phyloP scores from a whole-genome alignment of 169 alveolate species.

The Fabrea salina region DNA sequence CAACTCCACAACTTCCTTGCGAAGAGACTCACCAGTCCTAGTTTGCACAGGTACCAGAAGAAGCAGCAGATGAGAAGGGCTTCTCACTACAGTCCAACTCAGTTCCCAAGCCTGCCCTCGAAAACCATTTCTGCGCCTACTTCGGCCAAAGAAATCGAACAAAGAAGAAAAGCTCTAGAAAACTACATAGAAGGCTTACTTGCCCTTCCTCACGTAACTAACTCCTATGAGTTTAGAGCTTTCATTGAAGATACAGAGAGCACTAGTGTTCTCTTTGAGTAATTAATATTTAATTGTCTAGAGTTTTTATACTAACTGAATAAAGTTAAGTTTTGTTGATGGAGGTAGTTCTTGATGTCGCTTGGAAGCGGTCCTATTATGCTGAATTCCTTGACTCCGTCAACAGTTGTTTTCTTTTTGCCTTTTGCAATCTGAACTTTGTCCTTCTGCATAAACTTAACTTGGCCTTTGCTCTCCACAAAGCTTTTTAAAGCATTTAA shows the following conservation, averaged over 20 bases:
- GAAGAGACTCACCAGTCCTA: constrained; percentile 17
- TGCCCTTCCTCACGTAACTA: neutral
- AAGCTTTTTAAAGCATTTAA: constrained; percentile 12
- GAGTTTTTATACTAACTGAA: too few species aligned
- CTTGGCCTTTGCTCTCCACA: neutral
- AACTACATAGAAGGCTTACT: constrained; percentile 14
- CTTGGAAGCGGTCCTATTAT: neutral
- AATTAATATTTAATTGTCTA: too few species aligned
- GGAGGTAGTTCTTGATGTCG: neutral
- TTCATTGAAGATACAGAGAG: constrained; percentile 24
- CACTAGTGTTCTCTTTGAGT: too few species aligned
- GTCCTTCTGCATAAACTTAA: neutral
- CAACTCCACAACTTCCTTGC: neutral
- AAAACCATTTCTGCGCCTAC: neutral
- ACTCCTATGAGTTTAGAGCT: neutral
- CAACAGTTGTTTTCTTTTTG: neutral
- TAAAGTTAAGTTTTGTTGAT: too few species aligned
- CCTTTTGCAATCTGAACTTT: neutral
- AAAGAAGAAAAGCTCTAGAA: neutral
- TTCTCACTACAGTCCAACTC: neutral
- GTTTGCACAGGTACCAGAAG: neutral
- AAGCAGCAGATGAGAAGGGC: neutral
- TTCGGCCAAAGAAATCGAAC: constrained; percentile 2
- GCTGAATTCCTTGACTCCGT: neutral
- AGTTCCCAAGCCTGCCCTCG: neutral